These are phyloP conservation scores for Botryobasidium botryosum DNA, from an alignment of 768 basidiomycete genomes.

Conservation along the genomic window DNA sequence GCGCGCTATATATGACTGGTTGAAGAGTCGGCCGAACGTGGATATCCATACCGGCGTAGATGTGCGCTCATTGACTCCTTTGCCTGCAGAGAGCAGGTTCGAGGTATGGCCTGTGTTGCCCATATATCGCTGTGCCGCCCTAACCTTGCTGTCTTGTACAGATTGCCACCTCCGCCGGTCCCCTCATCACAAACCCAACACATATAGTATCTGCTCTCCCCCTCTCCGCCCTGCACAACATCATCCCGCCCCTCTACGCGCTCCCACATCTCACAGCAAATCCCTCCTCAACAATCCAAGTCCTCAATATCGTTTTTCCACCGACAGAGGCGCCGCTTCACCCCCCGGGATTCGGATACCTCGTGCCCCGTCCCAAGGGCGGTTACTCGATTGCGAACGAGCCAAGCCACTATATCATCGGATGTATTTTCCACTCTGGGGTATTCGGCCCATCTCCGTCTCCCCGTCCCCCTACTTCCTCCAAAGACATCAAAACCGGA, in stretches of 20 bases:
- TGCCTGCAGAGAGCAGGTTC: conserved; percentile 17
- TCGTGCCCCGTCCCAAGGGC: conserved; percentile 58
- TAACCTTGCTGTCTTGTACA: neutral
- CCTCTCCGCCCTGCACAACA: conserved; percentile 31
- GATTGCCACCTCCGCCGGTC: no score
- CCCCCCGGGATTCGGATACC: conserved; percentile 85
- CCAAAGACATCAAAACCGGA: conserved; percentile 14
- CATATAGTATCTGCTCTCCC: conserved; percentile 69
- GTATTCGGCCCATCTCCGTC: conserved; percentile 21
- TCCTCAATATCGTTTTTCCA: conserved; percentile 76
- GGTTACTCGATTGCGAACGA: conserved; percentile 28
- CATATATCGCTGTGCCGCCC: no score
- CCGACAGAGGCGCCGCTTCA: conserved; percentile 30
- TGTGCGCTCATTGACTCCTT: conserved; percentile 16
- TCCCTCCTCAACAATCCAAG: conserved; percentile 63
- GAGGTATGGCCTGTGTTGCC: conserved; percentile 23
- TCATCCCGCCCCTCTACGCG: conserved; percentile 25
- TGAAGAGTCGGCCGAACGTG: conserved; percentile 39
- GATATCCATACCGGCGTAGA: conserved; percentile 30
- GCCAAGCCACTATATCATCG: conserved; percentile 40
- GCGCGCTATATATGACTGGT: conserved; percentile 30
- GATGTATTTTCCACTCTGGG: conserved; percentile 83
- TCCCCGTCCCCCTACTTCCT: conserved; percentile 17
- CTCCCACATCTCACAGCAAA: conserved; percentile 57
- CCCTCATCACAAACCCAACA: no score